Evolutionary conservation across 129 eudicot genomes (phyloP).

Genomic region (Silybum marianum): DNA sequence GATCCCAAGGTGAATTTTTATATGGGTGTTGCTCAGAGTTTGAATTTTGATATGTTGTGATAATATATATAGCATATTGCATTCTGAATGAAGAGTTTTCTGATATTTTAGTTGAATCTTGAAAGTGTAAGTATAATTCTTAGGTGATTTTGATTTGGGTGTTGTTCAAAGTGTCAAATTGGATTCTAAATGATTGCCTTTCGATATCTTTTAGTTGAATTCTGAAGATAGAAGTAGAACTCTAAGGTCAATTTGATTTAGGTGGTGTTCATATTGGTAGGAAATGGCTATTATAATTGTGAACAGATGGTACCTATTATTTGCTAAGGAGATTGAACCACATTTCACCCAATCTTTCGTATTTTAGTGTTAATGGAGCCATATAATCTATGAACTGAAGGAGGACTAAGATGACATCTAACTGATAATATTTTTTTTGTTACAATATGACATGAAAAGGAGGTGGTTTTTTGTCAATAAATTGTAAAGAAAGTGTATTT

Average conservation of each 20-base stretch:
- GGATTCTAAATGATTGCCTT: not conserved
- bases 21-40: not conserved
- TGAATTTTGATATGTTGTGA: not conserved
- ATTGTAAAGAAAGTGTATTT: not conserved
- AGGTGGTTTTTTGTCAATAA: not conserved
- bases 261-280: slow-evolving; percentile 9
- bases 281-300: not conserved
- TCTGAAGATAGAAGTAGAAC: not conserved
- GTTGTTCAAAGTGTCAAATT: not conserved
- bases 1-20: not conserved
- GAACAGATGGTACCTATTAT: not conserved
- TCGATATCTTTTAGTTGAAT: not conserved
- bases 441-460: not conserved
- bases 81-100: not conserved
- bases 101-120: not conserved
- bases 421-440: not conserved
- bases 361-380: not conserved
- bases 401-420: not conserved
- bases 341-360: not conserved
- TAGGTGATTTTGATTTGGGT: slow-evolving; percentile 11
- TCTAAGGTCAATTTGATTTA: slow-evolving; percentile 12
- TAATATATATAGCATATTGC: not conserved
- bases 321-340: not conserved
- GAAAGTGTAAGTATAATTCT: not conserved
- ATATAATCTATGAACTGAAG: not conserved